Evolutionary conservation across 441 rosid genomes (phyloP), one percentile per base, ranked within the genome.

Genomic region (Populus hybrid): DNA sequence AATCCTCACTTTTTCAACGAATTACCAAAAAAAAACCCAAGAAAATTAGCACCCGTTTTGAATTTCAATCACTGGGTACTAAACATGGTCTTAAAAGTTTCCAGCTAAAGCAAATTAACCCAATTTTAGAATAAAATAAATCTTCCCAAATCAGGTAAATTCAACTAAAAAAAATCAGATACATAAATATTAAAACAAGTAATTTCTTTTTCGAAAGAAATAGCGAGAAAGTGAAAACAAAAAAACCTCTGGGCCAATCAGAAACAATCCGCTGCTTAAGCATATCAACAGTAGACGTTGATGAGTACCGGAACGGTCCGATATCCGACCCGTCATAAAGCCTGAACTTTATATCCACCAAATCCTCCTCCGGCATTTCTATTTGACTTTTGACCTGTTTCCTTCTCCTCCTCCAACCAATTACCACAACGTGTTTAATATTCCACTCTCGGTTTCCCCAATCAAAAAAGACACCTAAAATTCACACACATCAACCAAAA

Each of bases 221-320:
- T 2, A 28, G 18, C 26, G 36, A 35, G 38, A 69, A 63, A 26
- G 4, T 30, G 32, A 40, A 69, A 16, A 69, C n/a, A 18, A 23
- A 38, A 30, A 72, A 81, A 92, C 97, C 97, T 93, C 89, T 91
- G 28, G 98, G 98, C 98, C 98, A 94, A 88, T 94, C 98, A 54
- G 97, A 89, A 75, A 94, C 90, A 67, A 94, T 90, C 77, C 97
- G 84, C 84, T 94, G 97, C 89, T 94, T 94, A 69, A 94, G 91
- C 83, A 89, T 82, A 78, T 94, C 97, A 10, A 94, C 88, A 10
- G 97, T 94, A 5, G 98, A 94, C 1, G 97, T 87, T 10, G 94
- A 70, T 3, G 97, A 89, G 90, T 91, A 94, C 68, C 91, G 87
- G 83, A 94, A 91, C 3, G 98, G 98, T 8, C 98, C 98, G 87